phyloP scores from a whole-genome alignment of 2,329 filamentous ascomycete genomes.

The Pseudogymnoascus sp. region DNA sequence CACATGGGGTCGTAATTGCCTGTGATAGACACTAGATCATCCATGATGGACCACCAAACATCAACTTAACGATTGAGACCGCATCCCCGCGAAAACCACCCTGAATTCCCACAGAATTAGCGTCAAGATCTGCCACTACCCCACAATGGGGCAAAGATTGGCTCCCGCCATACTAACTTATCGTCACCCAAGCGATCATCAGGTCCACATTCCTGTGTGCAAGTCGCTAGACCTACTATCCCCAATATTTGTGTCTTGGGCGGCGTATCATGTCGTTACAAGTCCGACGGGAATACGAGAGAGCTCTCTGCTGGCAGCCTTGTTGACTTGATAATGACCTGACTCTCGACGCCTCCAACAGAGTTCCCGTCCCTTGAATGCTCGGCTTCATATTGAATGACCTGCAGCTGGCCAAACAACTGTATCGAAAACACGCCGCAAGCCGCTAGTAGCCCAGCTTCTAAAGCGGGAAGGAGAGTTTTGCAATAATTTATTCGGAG shows the following conservation, averaged over 20 bases:
- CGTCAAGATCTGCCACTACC: neutral
- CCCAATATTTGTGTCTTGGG: neutral
- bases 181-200: neutral
- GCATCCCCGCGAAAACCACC: neutral
- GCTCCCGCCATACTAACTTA: neutral
- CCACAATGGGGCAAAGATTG: conserved; percentile 4
- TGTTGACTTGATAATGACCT: neutral
- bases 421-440: neutral
- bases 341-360: neutral
- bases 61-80: neutral
- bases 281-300: neutral
- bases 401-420: neutral
- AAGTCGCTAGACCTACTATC: neutral
- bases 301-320: neutral
- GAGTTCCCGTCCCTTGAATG: neutral
- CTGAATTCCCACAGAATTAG: neutral
- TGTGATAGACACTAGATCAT: neutral
- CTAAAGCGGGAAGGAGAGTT: neutral
- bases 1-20: neutral
- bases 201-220: neutral
- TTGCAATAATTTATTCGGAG: neutral
- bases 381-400: neutral
- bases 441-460: neutral
- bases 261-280: conserved; percentile 1
- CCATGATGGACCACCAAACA: neutral